Base-by-base conservation (phyloP, 2,329 filamentous ascomycete species). In the Aspergillus fischeri region DNA sequence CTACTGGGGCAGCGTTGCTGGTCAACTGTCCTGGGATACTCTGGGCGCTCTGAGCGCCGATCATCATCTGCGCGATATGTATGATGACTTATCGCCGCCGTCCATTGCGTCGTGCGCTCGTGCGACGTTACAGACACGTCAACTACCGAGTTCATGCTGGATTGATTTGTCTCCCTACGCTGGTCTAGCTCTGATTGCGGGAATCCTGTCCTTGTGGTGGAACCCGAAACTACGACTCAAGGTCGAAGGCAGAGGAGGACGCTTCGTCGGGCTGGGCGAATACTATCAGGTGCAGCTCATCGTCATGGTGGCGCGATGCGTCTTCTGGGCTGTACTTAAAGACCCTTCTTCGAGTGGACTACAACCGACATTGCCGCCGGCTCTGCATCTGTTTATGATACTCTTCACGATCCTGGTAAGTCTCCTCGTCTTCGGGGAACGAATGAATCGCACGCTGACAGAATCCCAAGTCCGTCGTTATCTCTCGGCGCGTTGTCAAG, bases 231-330 rank as follows among this genome's bases (percentile, higher is more conserved):
- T 80, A 63, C 73, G 74, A 57, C 61, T 75, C 49, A 79, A 78
- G 63, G 65, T 80, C 14, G 69, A 74, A 54, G 75, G 75, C 42
- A 66, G 70, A 60, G 70, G 68, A 47, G 77, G 75, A 8, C 71
- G 75, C 17, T 71, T 80, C 44, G 56, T 67, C 35, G 77, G 78
- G 2, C 67, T 79, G 35, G 67, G 69, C 14, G 73, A 79, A 55
- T 81, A 79, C 60, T 81, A 81, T 59, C 66, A 76, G 59, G 65
- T 76, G 3, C 79, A 81, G 57, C 67, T 77, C n/a, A 71, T 78
- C 54, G 64, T 75, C n/a, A 67, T 80, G 58, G 73, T 75, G 9
- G 63, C 73, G 55, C 73, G 79, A 59, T 78, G 75, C 55, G 70
- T 69, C 48, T 76, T 75, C 29, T 79, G 76, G 77, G 73, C 72